Conservation (phyloP, 768 basidiomycete species). For the Boletellus ananas region DNA sequence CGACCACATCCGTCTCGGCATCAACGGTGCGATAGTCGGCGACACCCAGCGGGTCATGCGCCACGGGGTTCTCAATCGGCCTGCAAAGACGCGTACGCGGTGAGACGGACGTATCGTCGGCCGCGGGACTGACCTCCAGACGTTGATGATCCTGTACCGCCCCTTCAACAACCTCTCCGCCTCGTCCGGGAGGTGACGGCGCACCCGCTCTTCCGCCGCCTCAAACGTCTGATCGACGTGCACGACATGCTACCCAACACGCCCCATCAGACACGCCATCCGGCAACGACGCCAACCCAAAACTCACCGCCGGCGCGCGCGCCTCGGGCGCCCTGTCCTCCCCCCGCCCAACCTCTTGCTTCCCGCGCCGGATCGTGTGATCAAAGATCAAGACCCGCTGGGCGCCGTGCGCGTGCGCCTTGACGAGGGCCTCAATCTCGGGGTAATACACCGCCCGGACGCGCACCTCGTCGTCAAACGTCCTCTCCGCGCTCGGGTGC, state of each 20-base stretch:
- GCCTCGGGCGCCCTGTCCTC: too few relatives aligned
- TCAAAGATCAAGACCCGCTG: constrained; percentile 40
- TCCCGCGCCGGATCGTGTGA: constrained; percentile 35
- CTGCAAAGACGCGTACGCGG: background rate
- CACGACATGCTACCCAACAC: constrained; percentile 28
- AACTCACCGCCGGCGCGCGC: background rate
- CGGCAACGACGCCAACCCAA: too few relatives aligned
- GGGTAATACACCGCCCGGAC: constrained; percentile 36
- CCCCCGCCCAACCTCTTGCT: background rate
- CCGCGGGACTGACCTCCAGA: constrained; percentile 31
- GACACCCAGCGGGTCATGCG: background rate
- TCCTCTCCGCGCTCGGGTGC: constrained; percentile 31
- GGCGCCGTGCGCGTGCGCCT: constrained; percentile 29
- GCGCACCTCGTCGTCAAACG: constrained; percentile 34
- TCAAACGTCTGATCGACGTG: constrained; percentile 41
- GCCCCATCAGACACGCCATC: too few relatives aligned
- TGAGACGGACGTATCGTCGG: too few relatives aligned
- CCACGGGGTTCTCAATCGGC: too few relatives aligned
- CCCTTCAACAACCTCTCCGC: constrained; percentile 37
- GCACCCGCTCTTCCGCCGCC: constrained; percentile 33
- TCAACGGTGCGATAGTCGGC: constrained; percentile 37
- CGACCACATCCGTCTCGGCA: constrained; percentile 30
- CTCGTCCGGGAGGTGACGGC: constrained; percentile 33
- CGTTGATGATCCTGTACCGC: constrained; percentile 41
- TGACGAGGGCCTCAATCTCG: constrained; percentile 38